These are phyloP conservation scores for Monosporascus sp. DNA, from an alignment of 2,329 filamentous ascomycete genomes.

Conservation along the genomic window DNA sequence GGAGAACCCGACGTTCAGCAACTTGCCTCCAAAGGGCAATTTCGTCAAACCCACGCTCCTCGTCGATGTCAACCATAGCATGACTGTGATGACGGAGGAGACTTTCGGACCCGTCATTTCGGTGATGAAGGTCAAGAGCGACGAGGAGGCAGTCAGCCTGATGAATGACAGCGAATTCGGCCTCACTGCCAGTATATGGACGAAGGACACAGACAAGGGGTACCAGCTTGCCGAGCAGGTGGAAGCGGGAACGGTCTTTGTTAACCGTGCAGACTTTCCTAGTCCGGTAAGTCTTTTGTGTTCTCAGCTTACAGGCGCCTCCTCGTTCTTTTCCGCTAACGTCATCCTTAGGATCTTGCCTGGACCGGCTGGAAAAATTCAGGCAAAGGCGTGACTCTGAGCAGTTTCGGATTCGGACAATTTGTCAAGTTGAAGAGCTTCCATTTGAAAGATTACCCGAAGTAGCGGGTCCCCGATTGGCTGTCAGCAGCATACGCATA, in stretches of 20 bases:
- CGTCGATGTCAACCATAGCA: conserved; percentile 71
- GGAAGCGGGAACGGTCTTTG: conserved; percentile 92
- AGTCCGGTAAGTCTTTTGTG: conserved; percentile 62
- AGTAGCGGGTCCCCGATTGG: conserved; percentile 30
- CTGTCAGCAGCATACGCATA: too few species aligned
- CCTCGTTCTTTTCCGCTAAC: conserved; percentile 14
- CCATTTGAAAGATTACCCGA: conserved; percentile 78
- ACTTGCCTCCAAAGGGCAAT: conserved; percentile 72
- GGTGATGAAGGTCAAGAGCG: conserved; percentile 76
- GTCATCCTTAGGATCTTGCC: conserved; percentile 65
- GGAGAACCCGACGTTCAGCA: conserved; percentile 69
- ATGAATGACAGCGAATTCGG: conserved; percentile 98
- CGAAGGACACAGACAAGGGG: conserved; percentile 72
- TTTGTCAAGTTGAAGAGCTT: conserved; percentile 96
- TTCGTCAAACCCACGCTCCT: conserved; percentile 84
- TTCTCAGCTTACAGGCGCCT: conserved; percentile 3
- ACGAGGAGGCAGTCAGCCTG: conserved; percentile 72
- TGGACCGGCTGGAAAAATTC: conserved; percentile 99
- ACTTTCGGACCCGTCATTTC: conserved; percentile 93
- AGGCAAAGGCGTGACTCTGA: conserved; percentile 84
- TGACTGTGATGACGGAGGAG: conserved; percentile 88
- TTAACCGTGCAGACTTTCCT: conserved; percentile 90
- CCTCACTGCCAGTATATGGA: conserved; percentile 95
- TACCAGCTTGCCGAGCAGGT: conserved; percentile 73
- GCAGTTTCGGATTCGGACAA: conserved; percentile 87